These are phyloP conservation scores for Clonostachys solani DNA, from an alignment of 2,329 filamentous ascomycete species.

Conservation along the genomic window DNA sequence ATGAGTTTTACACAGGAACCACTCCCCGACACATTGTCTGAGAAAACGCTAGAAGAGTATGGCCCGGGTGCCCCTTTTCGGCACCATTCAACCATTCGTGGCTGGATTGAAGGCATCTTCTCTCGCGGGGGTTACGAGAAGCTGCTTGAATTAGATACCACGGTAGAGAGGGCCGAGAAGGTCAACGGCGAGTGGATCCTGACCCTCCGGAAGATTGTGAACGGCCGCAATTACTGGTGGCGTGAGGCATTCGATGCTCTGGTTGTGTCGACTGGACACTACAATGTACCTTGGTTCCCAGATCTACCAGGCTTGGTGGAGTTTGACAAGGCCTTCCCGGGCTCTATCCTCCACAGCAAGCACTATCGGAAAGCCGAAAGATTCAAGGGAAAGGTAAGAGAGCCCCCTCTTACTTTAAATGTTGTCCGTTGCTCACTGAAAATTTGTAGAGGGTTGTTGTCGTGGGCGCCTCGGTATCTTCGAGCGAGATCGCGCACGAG, in stretches of 20 bases:
- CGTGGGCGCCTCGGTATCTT: conserved; percentile 62
- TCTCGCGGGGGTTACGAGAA: conserved; percentile 47
- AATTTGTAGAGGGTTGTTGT: conserved; percentile 47
- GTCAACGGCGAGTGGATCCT: conserved; percentile 44
- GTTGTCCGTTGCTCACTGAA: neutral
- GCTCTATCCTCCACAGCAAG: conserved; percentile 50
- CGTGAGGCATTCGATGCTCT: conserved; percentile 57
- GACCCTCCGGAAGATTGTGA: conserved; percentile 32
- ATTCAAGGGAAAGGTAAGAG: conserved; percentile 37
- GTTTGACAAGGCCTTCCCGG: conserved; percentile 37
- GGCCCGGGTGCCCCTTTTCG: conserved; percentile 57
- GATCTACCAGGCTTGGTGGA: conserved; percentile 40
- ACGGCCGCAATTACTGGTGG: conserved; percentile 54
- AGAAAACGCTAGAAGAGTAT: conserved; percentile 31
- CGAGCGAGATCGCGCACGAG: conserved; percentile 55
- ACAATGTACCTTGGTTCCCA: conserved; percentile 52
- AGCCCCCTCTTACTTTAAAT: neutral
- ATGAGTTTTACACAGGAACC: conserved; percentile 59
- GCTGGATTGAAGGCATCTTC: conserved; percentile 49
- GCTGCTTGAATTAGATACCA: conserved; percentile 50
- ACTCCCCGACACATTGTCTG: conserved; percentile 31
- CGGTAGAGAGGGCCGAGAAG: conserved; percentile 54
- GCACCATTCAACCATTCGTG: conserved; percentile 51
- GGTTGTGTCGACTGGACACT: conserved; percentile 56
- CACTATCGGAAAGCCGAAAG: conserved; percentile 40